Evolutionary conservation across 2,329 filamentous ascomycete species (phyloP), one percentile per base, ranked within the genome.

Genomic region (Penicillium sp.): DNA sequence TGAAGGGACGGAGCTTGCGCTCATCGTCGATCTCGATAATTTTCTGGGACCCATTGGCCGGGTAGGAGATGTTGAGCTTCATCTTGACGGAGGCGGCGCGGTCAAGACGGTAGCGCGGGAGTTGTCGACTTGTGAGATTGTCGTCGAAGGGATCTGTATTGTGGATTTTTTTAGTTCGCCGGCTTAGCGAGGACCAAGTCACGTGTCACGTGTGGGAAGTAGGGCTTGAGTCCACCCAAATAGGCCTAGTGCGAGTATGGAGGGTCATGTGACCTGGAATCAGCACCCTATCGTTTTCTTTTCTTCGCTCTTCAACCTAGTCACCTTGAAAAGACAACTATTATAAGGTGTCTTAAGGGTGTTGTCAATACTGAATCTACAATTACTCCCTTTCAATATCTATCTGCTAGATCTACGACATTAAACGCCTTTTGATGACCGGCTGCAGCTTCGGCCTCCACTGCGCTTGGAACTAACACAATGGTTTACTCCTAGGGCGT

Each of bases 31-130:
- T 83, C 72, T 99, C 95, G 83, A 99, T 88, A 78, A 99, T 86
- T 86, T 99, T 99, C 82, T 99, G 94, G 76, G 91, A 94, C 87
- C 94, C 94, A 83, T 97, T 97, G 87, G 93, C 91, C 82, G 94
- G 94, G 88, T 92, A 96, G 74, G 84, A 86, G 75, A 87, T 83
- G 81, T 87, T 87, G 78, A 87, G 82, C 83, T 90, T 89, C 87
- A 89, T 89, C 81, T 83, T 81, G 79, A 76, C 79, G 76, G 74
- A 70, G 62, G 68, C 60, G 71, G 70, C 74, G 72, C 71, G 70
- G 74, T 76, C 74, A 77, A 77, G 75, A 76, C 73, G 75, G 67
- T 72, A 70, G 70, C 70, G 71, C 70, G 68, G 66, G 62, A 69
- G 52, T 73, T 74, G 72, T 75, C 72, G 73, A 74, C 67, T 64